Base-by-base conservation (phyloP, 2,329 filamentous ascomycete species). In the Fusarium transvaalense region DNA sequence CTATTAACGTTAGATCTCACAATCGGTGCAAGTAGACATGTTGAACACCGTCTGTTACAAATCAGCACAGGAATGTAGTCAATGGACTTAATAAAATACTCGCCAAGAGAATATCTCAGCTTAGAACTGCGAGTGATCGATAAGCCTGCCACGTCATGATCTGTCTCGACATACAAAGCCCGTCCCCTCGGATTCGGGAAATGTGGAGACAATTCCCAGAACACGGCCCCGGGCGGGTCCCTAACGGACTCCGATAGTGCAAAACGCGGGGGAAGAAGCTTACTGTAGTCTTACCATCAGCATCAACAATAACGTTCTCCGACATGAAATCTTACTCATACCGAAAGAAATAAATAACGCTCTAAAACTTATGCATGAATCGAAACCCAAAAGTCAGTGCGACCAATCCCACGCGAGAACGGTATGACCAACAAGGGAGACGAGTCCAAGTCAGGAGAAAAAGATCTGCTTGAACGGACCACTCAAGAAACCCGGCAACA, bases 181-280 rank as follows among this genome's bases (percentile, higher is more conserved):
- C n/a, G 6, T 35, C 13, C 17, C 10, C 19, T 38, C 37, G 47
- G 59, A 31, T 10, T 23, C 61, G 53, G 61, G 34, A 61, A 54
- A 17, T 39, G 46, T 50, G 62, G 62, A 2, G 27, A 15, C 12
- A 4, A 6, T 5, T 13, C 7, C 6, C 4, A 21, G n/a, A 14
- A 37, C 15, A 38, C 23, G 14, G 9, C 10, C 15, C 17, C 19
- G 19, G 25, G 42, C 61, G 61, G 61, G 14, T 19, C 51, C 47
- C 32, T 60, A 23, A 39, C 37, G 39, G 62, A 65, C 54, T 13
- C 62, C 62, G 62, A 60, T 31, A 15, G 4, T 10, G 14, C 34
- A 21, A 37, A 21, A 37, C 34, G 56, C 7, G 29, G 56, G 47
- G 23, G 31, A 10, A 21, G 25, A 38, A 19, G 21, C 21, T 35